These are phyloP conservation scores for Emiliania huxleyi DNA, from an alignment of 78 protist species.

Conservation along the genomic window DNA sequence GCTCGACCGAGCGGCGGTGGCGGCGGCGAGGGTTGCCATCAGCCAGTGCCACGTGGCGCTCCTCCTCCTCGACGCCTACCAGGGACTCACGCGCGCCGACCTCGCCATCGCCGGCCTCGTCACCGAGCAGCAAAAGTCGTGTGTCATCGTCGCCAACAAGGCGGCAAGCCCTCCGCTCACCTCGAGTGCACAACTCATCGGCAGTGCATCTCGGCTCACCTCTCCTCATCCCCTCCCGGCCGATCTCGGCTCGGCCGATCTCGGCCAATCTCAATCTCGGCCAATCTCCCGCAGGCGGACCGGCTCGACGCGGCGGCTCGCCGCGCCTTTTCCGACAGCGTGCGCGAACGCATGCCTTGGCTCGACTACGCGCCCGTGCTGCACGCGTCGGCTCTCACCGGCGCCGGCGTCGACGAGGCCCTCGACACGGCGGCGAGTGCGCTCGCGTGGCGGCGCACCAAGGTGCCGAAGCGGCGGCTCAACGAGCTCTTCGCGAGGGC, in stretches of 20 bases:
- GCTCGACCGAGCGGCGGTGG: conserved; percentile 46
- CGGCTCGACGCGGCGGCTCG: no score
- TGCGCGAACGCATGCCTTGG: neutral
- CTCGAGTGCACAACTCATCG: no score
- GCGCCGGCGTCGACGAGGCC: neutral
- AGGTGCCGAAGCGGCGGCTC: neutral
- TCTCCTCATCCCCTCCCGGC: no score
- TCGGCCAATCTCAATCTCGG: no score
- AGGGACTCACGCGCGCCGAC: conserved; percentile 58
- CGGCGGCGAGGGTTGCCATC: neutral
- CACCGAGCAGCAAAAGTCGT: conserved; percentile 11
- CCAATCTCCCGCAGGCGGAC: no score
- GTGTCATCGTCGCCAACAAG: conserved; percentile 62
- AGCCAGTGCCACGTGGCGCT: conserved; percentile 52
- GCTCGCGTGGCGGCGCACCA: neutral
- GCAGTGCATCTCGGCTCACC: no score
- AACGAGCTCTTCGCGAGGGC: neutral
- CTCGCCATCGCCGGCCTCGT: neutral
- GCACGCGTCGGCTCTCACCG: neutral
- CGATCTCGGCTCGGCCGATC: no score
- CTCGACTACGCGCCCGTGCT: neutral
- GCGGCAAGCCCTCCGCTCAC: no score
- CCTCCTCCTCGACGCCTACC: conserved; percentile 58
- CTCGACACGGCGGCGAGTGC: neutral
- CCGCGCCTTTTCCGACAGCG: neutral